Base-by-base conservation (phyloP, 257 asterid genomes). In the Ilex asprella region DNA sequence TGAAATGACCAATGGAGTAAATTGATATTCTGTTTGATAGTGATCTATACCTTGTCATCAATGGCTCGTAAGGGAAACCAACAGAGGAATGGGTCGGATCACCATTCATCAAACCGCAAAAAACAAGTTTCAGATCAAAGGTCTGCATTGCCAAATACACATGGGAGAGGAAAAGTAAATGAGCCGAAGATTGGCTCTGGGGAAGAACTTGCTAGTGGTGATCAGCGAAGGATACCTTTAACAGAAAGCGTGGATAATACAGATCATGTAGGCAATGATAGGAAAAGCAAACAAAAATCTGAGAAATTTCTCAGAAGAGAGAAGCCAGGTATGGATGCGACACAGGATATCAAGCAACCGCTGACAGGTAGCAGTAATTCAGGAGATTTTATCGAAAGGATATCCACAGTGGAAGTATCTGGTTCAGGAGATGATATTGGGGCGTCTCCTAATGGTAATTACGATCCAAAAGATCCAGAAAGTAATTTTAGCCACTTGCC, bases 241-340 rank as follows among this genome's bases (percentile, higher is more conserved):
- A 61, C 67, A 50, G 79, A 82, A 69, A 75, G 60, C 69, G 60
- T 44, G 58, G 65, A 68, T 56, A 75, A 70, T 61, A 30, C 64
- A 62, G 73, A 65, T 61, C 78, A 61, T 62, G 67, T 61, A 53
- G 82, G 70, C 69, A 79, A 80, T 59, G 84, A 71, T 67, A 81
- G 62, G 66, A 78, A 72, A 62, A 65, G 64, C 55, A 87, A 82
- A 80, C 76, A 76, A 69, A 84, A 78, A 59, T 67, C 81, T 27
- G 69, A 61, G 63, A 84, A 78, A 68, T 73, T 87, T 66, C 82
- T 77, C 55, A 69, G 63, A 65, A 82, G 64, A 70, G 91, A 75
- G 78, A 82, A 64, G 56, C 80, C 79, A 68, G 72, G 49, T 56
- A 58, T 31, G 39, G 81, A 76, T 21, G 80, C 70, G 46, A 44